phyloP scores from a whole-genome alignment of 2,329 filamentous ascomycete genomes.

The Clonostachys rosea region DNA sequence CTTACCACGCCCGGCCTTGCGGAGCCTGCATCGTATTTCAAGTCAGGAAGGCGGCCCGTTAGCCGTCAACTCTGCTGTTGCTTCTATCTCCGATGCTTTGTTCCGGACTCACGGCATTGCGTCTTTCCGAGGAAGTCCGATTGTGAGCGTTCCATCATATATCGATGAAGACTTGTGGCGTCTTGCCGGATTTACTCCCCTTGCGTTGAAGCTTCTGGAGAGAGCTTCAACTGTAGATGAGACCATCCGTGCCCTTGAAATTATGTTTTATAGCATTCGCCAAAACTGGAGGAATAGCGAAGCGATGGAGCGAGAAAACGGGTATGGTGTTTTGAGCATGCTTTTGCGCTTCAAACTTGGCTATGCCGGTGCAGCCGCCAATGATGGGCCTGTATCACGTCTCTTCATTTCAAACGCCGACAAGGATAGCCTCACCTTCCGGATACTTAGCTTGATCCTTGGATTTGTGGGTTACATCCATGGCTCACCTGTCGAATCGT shows the following conservation, averaged over 20 bases:
- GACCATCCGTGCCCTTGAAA: slow-evolving; percentile 72
- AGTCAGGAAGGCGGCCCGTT: slow-evolving; percentile 61
- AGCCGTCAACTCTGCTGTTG: slow-evolving; percentile 83
- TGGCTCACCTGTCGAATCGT: slow-evolving; percentile 74
- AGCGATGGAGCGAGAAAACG: slow-evolving; percentile 94
- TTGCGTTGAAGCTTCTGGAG: slow-evolving; percentile 82
- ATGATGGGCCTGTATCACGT: slow-evolving; percentile 24
- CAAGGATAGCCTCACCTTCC: slow-evolving; percentile 49
- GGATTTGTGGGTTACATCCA: slow-evolving; percentile 87
- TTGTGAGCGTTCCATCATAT: slow-evolving; percentile 75
- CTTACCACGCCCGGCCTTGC: slow-evolving; percentile 68
- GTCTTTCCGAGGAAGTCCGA: slow-evolving; percentile 76
- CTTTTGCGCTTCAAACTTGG: slow-evolving; percentile 81
- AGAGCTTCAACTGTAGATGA: slow-evolving; percentile 65
- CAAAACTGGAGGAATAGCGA: slow-evolving; percentile 97
- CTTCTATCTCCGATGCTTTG: slow-evolving; percentile 85
- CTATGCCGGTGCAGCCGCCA: slow-evolving; percentile 25
- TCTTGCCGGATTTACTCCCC: slow-evolving; percentile 82
- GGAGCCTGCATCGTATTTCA: slow-evolving; percentile 42
- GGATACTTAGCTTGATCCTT: slow-evolving; percentile 73
- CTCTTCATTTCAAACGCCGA: slow-evolving; percentile 45
- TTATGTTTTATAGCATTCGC: slow-evolving; percentile 80
- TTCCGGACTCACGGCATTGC: slow-evolving; percentile 75
- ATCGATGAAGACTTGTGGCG: slow-evolving; percentile 92
- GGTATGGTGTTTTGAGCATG: slow-evolving; percentile 82